Evolutionary conservation across 2,329 filamentous ascomycete species (phyloP).

Genomic region (Clonostachys sp.): DNA sequence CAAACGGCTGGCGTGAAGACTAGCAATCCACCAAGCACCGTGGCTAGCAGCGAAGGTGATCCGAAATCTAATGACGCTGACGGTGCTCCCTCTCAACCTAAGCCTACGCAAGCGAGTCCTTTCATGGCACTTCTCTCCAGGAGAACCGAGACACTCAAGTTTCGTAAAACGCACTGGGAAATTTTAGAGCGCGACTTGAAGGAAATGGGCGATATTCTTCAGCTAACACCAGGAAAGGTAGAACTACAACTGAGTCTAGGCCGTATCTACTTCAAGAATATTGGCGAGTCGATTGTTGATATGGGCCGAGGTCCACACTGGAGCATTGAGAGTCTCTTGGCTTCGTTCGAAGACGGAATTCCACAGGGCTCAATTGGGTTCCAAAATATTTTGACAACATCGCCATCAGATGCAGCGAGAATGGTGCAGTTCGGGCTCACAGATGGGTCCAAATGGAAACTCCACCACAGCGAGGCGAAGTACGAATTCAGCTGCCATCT

Average conservation of each 20-base stretch:
- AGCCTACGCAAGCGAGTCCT: too few relatives aligned
- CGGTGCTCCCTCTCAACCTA: too few relatives aligned
- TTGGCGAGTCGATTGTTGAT: neutral
- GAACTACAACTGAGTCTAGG: conserved; percentile 3
- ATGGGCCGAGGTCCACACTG: too few relatives aligned
- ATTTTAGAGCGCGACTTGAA: neutral
- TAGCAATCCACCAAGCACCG: too few relatives aligned
- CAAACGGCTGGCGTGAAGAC: too few relatives aligned
- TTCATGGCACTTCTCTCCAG: too few relatives aligned
- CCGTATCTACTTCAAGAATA: neutral
- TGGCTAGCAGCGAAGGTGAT: too few relatives aligned
- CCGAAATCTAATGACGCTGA: too few relatives aligned
- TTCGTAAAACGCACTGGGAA: neutral
- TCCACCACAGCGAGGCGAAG: neutral
- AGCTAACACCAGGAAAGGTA: conserved; percentile 1
- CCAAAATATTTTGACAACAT: neutral
- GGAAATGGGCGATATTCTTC: neutral
- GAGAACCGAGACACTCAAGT: too few relatives aligned
- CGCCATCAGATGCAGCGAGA: neutral
- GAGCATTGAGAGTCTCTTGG: too few relatives aligned
- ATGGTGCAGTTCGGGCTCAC: neutral
- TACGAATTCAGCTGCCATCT: neutral
- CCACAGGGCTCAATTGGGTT: neutral
- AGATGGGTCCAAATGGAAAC: neutral
- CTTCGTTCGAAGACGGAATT: neutral